Evolutionary conservation across 2,329 filamentous ascomycete genomes (phyloP), one percentile per base, ranked within the genome.

Genomic region (Arthrobotrys sphaeroides): DNA sequence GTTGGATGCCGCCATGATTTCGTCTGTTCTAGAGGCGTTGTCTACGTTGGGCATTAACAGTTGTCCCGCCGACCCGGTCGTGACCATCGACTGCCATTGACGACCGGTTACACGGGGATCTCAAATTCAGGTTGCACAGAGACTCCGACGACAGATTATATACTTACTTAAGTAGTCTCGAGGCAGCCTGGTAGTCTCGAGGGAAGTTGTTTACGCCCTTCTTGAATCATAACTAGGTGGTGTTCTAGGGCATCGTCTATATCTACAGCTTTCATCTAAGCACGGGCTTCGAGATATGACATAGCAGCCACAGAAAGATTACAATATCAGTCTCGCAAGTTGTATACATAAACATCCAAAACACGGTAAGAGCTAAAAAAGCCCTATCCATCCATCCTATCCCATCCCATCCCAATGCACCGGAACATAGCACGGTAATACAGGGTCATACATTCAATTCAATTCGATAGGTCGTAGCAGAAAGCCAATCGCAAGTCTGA

Each of bases 351-450:
- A n/a, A 26, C 20, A 16, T 28, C 31, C 5, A 49, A n/a, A 49
- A 49, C 22, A 31, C 5, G 24, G 47, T 33, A 33, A 33, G n/a
- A 24, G 12, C 18, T 13, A 26, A 2, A 47, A 47, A 53, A 26
- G 10, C 26, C n/a, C n/a, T n/a, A 53, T 53, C n/a, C n/a, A 33
- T 53, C 47, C 47, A 53, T 53, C 47, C 47, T 26, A 53, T 49
- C 45, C n/a, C n/a, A n/a, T 5, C 10, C 28, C 28, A 33, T 5
- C 5, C 28, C 47, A 53, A 38, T 38, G 51, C 51, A 55, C 51
- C 51, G 5, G 31, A 36, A 55, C 38, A 24, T 55, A n/a, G n/a
- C 31, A 36, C 31, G 38, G n/a, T 24, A 55, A 55, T 24, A 38
- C 51, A 38, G 24, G 16, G 22, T 51, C 22, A 31, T 31, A 51